These are phyloP conservation scores for Lodderomyces jiufengensis DNA, from an alignment of 1,139 yeast genomes.

Conservation along the genomic window DNA sequence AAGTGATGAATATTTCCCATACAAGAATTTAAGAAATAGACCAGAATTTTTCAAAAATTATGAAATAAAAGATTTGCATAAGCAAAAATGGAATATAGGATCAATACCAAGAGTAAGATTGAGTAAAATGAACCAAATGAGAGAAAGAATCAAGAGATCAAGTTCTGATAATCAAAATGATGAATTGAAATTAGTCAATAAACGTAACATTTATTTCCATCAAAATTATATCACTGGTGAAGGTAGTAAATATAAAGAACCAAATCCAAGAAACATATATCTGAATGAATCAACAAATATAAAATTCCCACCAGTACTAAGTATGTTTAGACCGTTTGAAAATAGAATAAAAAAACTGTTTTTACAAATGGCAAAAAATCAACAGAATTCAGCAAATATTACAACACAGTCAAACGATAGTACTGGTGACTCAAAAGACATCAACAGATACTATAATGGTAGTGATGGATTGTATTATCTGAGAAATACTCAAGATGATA, in stretches of 20 bases:
- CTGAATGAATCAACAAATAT: conserved; percentile 20
- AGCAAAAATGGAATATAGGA: conserved; percentile 41
- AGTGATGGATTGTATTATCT: conserved; percentile 54
- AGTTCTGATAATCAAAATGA: conserved; percentile 15
- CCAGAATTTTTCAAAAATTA: conserved; percentile 23
- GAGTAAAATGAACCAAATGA: conserved; percentile 19
- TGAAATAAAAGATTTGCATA: conserved; percentile 28
- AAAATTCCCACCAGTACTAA: conserved; percentile 39
- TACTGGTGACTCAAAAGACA: too few relatives aligned
- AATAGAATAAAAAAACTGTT: conserved; percentile 39
- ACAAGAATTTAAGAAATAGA: conserved; percentile 9
- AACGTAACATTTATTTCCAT: conserved; percentile 30
- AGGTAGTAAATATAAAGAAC: conserved; percentile 14
- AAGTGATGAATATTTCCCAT: conserved; percentile 23
- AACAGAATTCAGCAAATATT: too few relatives aligned
- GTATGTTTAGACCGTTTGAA: conserved; percentile 54
- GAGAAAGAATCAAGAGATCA: conserved; percentile 13
- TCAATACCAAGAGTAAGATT: conserved; percentile 38
- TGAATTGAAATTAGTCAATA: conserved; percentile 24
- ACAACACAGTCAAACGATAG: too few relatives aligned
- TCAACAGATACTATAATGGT: conserved; percentile 37
- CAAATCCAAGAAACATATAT: conserved; percentile 29
- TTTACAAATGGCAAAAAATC: conserved; percentile 21
- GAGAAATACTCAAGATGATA: conserved; percentile 51
- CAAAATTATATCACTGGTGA: conserved; percentile 21